A percentile compares a stretch with the other conserved stretches of the same genome.
Conservation (phyloP, 2,329 filamentous ascomycete species). For the Diaporthe ilicicola region DNA sequence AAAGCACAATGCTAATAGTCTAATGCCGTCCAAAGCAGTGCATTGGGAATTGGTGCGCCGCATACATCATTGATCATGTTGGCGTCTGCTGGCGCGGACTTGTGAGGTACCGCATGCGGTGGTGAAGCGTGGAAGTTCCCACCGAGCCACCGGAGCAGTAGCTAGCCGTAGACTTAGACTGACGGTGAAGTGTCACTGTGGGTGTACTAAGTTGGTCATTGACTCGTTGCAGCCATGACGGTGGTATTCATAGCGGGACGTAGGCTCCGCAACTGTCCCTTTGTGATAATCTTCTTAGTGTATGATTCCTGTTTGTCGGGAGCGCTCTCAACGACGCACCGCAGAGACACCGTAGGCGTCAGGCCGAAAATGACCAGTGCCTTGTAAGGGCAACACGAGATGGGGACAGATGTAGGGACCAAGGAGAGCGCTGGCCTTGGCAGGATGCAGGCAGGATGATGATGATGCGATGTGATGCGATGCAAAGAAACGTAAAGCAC, state of each 20-base stretch:
- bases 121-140: background rate
- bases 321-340: background rate
- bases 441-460: background rate
- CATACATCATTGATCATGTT: constrained; percentile 14
- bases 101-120: background rate
- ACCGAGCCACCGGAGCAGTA: background rate
- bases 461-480: background rate
- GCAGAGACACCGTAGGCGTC: constrained; percentile 8
- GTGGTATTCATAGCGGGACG: constrained; percentile 20
- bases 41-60: background rate
- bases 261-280: constrained; percentile 18
- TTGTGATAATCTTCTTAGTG: background rate
- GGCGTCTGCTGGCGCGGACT: background rate
- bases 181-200: background rate
- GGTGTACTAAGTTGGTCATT: constrained; percentile 11
- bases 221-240: constrained; percentile 14
- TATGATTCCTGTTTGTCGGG: background rate
- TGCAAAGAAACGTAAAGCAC: background rate
- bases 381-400: constrained; percentile 21
- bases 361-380: constrained; percentile 10
- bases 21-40: background rate
- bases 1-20: background rate
- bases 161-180: background rate
- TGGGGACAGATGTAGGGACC: background rate
- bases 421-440: background rate